These are phyloP conservation scores for Trichoderma sp. DNA, from an alignment of 2,329 filamentous ascomycete genomes.

Conservation along the genomic window DNA sequence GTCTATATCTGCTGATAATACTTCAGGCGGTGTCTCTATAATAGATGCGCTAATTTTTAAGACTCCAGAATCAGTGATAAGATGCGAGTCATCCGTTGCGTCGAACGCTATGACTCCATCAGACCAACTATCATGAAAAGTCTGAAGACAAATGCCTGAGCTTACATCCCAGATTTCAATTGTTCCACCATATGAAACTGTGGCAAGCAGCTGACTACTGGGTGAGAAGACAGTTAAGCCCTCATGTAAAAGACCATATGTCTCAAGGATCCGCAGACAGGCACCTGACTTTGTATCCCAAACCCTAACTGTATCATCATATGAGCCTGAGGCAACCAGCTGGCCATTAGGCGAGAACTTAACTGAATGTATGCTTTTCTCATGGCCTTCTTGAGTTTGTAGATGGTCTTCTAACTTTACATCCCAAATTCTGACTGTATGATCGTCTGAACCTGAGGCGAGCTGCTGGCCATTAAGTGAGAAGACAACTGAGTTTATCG, in stretches of 20 bases:
- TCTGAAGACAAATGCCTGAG: background rate
- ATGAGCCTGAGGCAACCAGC: background rate
- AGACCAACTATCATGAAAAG: background rate
- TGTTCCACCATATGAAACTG: background rate
- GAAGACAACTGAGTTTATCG: background rate
- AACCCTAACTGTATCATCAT: background rate
- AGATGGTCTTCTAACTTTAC: background rate
- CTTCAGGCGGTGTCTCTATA: background rate
- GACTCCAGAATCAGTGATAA: background rate
- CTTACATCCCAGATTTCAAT: background rate
- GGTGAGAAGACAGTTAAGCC: background rate
- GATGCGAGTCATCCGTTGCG: background rate
- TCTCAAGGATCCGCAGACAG: background rate
- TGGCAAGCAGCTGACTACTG: background rate
- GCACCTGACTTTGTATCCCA: background rate
- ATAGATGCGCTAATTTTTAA: background rate
- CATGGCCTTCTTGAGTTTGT: background rate
- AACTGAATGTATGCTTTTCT: background rate
- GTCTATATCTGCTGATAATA: background rate
- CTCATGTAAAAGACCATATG: accelerated
- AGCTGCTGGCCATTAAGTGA: background rate
- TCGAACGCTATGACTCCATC: background rate
- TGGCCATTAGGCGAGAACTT: background rate
- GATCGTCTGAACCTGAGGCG: background rate
- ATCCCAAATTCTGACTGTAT: background rate